phyloP scores from a whole-genome alignment of 176 grass and related monocot species.

The Puya raimondii region DNA sequence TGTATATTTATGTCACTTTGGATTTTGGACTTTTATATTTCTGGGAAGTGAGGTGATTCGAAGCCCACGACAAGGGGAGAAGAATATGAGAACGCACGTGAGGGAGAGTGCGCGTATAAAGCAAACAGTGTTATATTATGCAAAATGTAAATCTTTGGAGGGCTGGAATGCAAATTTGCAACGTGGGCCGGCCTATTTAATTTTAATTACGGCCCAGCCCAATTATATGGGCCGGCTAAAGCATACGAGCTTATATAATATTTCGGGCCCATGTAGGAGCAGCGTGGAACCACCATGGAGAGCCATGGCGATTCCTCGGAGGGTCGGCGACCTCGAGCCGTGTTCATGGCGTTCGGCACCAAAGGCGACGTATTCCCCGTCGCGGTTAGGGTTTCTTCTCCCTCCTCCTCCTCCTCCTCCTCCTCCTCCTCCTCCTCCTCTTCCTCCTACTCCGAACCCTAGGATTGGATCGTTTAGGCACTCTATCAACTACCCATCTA shows the following conservation, averaged over 20 bases:
- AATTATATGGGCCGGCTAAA: too few species aligned
- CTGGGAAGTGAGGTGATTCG: background rate
- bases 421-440: background rate
- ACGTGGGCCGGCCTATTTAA: too few species aligned
- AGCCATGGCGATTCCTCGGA: background rate
- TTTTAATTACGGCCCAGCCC: too few species aligned
- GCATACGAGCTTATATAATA: too few species aligned
- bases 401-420: background rate
- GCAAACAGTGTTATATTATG: too few species aligned
- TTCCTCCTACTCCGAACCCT: background rate
- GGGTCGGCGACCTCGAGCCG: slow-evolving; percentile 33
- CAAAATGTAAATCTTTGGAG: too few species aligned
- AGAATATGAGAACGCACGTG: background rate
- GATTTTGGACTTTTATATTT: too few species aligned
- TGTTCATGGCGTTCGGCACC: slow-evolving; percentile 91
- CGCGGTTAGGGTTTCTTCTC: slow-evolving; percentile 29
- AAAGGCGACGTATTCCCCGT: slow-evolving; percentile 80
- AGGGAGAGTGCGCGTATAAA: too few species aligned
- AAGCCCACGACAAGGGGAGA: background rate
- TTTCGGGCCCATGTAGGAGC: too few species aligned
- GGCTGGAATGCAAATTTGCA: too few species aligned
- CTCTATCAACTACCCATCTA: background rate
- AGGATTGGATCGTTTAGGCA: background rate
- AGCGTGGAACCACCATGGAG: background rate
- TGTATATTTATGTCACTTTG: too few species aligned